Evolutionary conservation across 2,329 filamentous ascomycete species (phyloP).

Genomic region (Blumeriella jaapii): DNA sequence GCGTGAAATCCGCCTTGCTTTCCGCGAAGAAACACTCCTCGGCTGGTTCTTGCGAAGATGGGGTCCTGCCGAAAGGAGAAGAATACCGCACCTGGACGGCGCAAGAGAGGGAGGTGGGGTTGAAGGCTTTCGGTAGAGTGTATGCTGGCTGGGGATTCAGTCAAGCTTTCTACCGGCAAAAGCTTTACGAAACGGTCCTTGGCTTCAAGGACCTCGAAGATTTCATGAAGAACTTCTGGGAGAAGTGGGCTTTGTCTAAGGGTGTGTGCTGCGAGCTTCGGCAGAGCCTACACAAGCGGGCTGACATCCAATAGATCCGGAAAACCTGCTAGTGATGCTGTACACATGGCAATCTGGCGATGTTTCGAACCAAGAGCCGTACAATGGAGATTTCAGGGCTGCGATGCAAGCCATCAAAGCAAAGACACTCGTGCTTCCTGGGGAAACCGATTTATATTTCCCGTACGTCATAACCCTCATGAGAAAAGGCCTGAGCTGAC

Average conservation of each 20-base stretch:
- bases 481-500: not conserved
- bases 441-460: slow-evolving; percentile 70
- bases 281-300: not conserved
- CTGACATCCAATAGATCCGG: slow-evolving; percentile 41
- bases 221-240: slow-evolving; percentile 68
- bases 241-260: slow-evolving; percentile 60
- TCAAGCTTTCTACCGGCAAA: slow-evolving; percentile 66
- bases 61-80: slow-evolving; percentile 29
- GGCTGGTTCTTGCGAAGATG: slow-evolving; percentile 37
- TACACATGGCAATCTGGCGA: slow-evolving; percentile 71
- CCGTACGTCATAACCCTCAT: slow-evolving; percentile 36
- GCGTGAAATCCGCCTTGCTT: slow-evolving; percentile 49
- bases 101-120: slow-evolving; percentile 40
- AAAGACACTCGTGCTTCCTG: slow-evolving; percentile 58
- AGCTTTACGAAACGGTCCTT: slow-evolving; percentile 51
- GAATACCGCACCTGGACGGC: slow-evolving; percentile 38
- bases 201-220: slow-evolving; percentile 59
- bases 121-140: slow-evolving; percentile 62
- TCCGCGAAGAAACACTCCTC: slow-evolving; percentile 43
- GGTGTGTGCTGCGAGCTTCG: slow-evolving; percentile 27
- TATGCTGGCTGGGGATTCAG: slow-evolving; percentile 78
- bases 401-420: slow-evolving; percentile 61
- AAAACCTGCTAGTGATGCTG: slow-evolving; percentile 64
- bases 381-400: slow-evolving; percentile 52
- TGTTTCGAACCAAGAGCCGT: slow-evolving; percentile 55